Base-by-base conservation (phyloP, 345 rosid species). In the Bruguiera sexangula region DNA sequence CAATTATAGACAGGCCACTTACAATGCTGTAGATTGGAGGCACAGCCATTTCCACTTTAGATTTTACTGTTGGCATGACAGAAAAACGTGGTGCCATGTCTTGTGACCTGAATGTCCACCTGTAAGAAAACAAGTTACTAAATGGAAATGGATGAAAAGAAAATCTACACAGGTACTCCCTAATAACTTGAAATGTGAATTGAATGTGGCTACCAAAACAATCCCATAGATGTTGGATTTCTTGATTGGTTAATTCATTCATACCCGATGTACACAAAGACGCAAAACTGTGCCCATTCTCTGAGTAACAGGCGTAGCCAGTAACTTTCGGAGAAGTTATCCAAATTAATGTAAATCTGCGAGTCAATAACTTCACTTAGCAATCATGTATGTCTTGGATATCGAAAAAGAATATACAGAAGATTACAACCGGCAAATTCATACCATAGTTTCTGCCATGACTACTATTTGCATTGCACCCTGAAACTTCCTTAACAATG, bases 51-150 rank as follows among this genome's bases (percentile, higher is more conserved):
- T 86, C 79, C 50, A 64, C 82, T 63, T 82, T 81, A 10, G 88
- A 85, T 78, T 85, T 93, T 65, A 88, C 63, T 22, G 87, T 72
- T 6, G 97, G 97, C 89, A 91, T 89, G 22, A 91, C 91, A 8
- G 91, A 81, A 77, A 91, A 93, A 19, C 85, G 79, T 1, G 96
- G 96, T 5, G 91, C 98, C 84, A 85, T 71, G 62, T 82, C 94
- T 70, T 93, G 96, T 24, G 96, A 89, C 83, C 96, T 85, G 78
- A 93, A 93, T 72, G 89, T 91, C 98, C 98, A 93, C 66, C 98
- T 93, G 79, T 58, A 56, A 36, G 73, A 70, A 69, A 74, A 43
- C 19, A 24, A 22, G 27, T 43, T 52, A 43, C 16, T 32, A 22
- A 16, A 59, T 59, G 50, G 32, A 61, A 71, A 32, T 61, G 32